Base-by-base conservation (phyloP, 106 monocot species). In the Dendrobium catenatum region DNA sequence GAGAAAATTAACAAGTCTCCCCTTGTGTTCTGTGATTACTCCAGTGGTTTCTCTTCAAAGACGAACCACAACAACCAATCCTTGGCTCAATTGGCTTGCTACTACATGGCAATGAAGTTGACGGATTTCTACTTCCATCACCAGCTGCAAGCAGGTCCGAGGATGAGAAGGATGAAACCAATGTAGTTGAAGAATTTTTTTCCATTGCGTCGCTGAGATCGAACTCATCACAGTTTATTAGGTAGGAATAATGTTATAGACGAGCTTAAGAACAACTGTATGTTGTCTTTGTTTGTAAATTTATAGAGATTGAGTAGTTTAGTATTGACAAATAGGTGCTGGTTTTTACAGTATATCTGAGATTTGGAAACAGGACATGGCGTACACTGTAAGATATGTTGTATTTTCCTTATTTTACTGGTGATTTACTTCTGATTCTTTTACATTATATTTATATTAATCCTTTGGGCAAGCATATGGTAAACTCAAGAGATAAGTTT, bases 21-120 rank as follows among this genome's bases (percentile, higher is more conserved):
- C 3, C 68, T 96, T 18, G 84, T 86, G 0, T 29, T 74, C 0
- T 96, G 96, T 42, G 90, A 96, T 61, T 96, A 93, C 93, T 90
- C 93, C 86, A 73, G 76, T 11, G 93, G 91, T 66, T 96, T 96
- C 87, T 93, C 96, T 0, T 73, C 93, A 46, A 80, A 81, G 77
- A 86, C 84, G 2, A 80, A 83, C 77, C 90, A 87, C 72, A 55
- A 55, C 17, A 89, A 88, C 64, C 93, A 89, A 49, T 83, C 88
- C 7, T 76, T 90, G 2, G 91, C 96, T 4, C 89, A 91, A 1
- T 91, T 91, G 78, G 96, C 96, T 0, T 96, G 88, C 84, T 93
- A 80, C 68, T 96, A 93, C 84, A 80, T 93, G 5, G 94, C 91
- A 1, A 85, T 88, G 92, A 94, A 94, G 83, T 94, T 94, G 72